A percentile compares a stretch with the other conserved stretches of the same genome.
These are phyloP conservation scores for Chalciporus sp. DNA, from an alignment of 1,284 basidiomycete species.

Conservation along the genomic window DNA sequence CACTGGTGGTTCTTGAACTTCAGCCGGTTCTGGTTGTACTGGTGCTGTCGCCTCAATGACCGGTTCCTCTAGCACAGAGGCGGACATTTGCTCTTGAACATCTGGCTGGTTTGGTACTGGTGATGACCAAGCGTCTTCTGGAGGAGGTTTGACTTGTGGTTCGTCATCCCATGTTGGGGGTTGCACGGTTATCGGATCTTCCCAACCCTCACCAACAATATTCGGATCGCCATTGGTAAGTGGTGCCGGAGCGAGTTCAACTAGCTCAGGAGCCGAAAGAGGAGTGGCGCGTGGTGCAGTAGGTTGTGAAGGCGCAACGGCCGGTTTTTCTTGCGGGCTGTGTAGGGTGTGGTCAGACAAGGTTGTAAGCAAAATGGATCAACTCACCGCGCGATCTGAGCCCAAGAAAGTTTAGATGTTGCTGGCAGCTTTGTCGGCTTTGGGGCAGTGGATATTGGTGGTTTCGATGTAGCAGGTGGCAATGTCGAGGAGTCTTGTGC, in stretches of 20 bases:
- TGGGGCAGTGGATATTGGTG: constrained; percentile 25
- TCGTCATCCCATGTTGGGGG: constrained; percentile 77
- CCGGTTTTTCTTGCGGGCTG: constrained; percentile 33
- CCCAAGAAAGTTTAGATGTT: constrained; percentile 78
- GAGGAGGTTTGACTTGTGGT: constrained; percentile 45
- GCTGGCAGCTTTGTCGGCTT: constrained; percentile 59
- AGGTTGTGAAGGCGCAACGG: constrained; percentile 24
- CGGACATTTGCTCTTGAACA: constrained; percentile 18
- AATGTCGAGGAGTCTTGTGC: constrained; percentile 30
- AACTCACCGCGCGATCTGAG: constrained; percentile 72
- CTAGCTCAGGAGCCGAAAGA: constrained; percentile 31
- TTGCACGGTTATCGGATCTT: constrained; percentile 75
- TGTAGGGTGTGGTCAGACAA: constrained; percentile 29
- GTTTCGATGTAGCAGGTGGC: constrained; percentile 24
- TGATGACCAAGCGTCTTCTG: constrained; percentile 45
- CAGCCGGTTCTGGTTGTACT: constrained; percentile 13
- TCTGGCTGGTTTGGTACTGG: constrained; percentile 28
- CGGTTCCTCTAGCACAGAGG: constrained; percentile 20
- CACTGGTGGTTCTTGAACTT: constrained; percentile 12
- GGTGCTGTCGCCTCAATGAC: constrained; percentile 12
- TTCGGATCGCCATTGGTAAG: constrained; percentile 40
- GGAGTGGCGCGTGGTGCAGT: constrained; percentile 22
- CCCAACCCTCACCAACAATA: constrained; percentile 52
- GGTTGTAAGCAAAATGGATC: not conserved
- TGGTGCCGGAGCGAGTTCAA: constrained; percentile 27